phyloP scores from a whole-genome alignment of 345 rosid genomes.

The Eucalyptus globulus region DNA sequence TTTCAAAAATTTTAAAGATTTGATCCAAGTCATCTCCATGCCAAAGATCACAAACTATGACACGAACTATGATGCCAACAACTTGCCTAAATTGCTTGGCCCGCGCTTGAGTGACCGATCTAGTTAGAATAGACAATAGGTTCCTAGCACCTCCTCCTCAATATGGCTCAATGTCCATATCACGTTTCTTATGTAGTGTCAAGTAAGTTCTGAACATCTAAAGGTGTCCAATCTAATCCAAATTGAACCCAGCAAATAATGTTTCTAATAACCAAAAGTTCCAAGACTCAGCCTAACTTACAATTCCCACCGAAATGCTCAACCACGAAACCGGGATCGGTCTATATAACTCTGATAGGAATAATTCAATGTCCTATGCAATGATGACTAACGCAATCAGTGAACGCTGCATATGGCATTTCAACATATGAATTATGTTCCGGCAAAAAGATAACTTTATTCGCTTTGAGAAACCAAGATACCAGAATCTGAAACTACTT shows the following conservation, averaged over 20 bases:
- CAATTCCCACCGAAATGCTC: not conserved
- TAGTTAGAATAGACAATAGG: too few relatives aligned
- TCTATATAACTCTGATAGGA: not conserved
- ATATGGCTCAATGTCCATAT: too few relatives aligned
- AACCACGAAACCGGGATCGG: not conserved
- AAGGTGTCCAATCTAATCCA: not conserved
- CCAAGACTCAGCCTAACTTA: not conserved
- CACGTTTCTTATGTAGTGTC: too few relatives aligned
- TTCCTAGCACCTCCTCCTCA: too few relatives aligned
- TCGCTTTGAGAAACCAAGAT: not conserved
- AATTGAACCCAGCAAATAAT: not conserved
- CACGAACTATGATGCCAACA: too few relatives aligned
- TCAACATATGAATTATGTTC: not conserved
- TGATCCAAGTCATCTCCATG: too few relatives aligned
- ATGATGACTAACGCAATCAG: not conserved
- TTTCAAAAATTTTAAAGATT: too few relatives aligned
- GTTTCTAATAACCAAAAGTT: not conserved
- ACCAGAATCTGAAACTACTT: not conserved
- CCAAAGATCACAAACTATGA: too few relatives aligned
- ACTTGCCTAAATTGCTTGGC: too few relatives aligned
- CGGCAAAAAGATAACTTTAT: not conserved
- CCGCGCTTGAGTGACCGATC: fast-evolving
- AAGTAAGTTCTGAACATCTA: too few relatives aligned
- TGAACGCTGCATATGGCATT: not conserved
- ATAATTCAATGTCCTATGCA: not conserved